These are phyloP conservation scores for Exobasidium cylindrosporum DNA, from an alignment of 1,284 basidiomycete species.

Conservation along the genomic window DNA sequence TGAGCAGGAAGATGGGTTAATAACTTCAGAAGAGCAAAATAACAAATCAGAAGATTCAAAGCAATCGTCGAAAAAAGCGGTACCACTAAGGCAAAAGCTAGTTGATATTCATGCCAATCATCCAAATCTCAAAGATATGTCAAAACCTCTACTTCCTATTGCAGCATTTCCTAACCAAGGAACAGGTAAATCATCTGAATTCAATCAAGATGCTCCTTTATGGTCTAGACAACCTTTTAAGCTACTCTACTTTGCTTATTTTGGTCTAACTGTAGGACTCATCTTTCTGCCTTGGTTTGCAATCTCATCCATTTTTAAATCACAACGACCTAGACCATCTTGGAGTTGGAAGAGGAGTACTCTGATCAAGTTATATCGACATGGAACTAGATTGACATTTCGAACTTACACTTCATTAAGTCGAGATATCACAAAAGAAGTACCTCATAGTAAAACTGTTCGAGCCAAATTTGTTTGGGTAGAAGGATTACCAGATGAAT, in stretches of 20 bases:
- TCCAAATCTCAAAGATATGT: neutral
- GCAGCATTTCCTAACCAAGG: slow-evolving; percentile 48
- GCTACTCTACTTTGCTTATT: slow-evolving; percentile 42
- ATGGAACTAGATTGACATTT: slow-evolving; percentile 42
- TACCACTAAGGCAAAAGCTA: slow-evolving; percentile 4
- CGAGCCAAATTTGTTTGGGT: slow-evolving; percentile 44
- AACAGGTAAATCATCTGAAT: slow-evolving; percentile 37
- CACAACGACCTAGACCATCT: slow-evolving; percentile 27
- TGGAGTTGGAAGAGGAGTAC: slow-evolving; percentile 49
- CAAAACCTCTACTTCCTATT: slow-evolving; percentile 17
- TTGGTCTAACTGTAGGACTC: slow-evolving; percentile 41
- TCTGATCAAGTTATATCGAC: slow-evolving; percentile 38
- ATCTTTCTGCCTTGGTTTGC: slow-evolving; percentile 38
- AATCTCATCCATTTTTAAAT: slow-evolving; percentile 25
- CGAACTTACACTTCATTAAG: slow-evolving; percentile 40
- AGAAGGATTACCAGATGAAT: slow-evolving; percentile 23
- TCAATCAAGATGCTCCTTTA: slow-evolving; percentile 34
- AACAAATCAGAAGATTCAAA: neutral
- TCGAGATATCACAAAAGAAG: slow-evolving; percentile 31
- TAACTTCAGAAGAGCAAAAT: neutral
- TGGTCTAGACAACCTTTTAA: slow-evolving; percentile 46
- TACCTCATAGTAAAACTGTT: slow-evolving; percentile 42
- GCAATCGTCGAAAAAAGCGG: neutral
- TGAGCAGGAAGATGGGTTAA: neutral
- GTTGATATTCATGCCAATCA: slow-evolving; percentile 6